Percentiles rank a stretch among this genome's conserved stretches.
These are phyloP conservation scores for Diatrype stigma DNA, from an alignment of 2,329 filamentous ascomycete species.

Conservation along the genomic window DNA sequence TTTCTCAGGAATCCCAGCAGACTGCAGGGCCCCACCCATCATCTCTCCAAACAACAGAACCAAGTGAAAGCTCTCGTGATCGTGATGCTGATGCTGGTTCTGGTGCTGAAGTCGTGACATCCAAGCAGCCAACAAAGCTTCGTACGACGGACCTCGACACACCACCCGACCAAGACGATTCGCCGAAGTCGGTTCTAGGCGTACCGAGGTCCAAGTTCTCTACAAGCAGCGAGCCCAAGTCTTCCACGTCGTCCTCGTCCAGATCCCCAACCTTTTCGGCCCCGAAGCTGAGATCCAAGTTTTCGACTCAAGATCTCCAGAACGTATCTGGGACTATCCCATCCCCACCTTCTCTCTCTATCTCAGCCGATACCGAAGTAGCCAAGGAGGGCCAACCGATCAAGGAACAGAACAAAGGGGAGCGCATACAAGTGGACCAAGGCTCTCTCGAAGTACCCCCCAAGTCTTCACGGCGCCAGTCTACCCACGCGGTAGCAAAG, in stretches of 20 bases:
- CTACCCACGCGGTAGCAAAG: constrained; percentile 40
- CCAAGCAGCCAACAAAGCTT: constrained; percentile 2
- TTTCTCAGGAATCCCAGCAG: constrained; percentile 17
- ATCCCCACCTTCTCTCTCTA: constrained; percentile 1
- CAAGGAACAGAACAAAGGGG: neutral
- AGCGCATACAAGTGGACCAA: constrained; percentile 9
- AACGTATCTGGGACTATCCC: neutral
- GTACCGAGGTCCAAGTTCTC: constrained; percentile 24
- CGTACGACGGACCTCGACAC: constrained; percentile 7
- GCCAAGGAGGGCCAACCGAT: neutral
- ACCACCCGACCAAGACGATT: constrained; percentile 10
- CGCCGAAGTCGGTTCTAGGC: constrained; percentile 18
- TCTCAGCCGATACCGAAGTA: constrained; percentile 2
- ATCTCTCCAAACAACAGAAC: constrained; percentile 11
- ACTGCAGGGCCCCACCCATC: constrained; percentile 16
- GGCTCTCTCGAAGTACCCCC: constrained; percentile 14
- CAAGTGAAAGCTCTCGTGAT: constrained; percentile 13
- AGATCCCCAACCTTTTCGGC: constrained; percentile 8
- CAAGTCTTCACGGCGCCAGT: constrained; percentile 31
- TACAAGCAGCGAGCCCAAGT: constrained; percentile 20
- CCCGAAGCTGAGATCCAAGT: constrained; percentile 38
- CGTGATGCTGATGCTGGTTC: constrained; percentile 6
- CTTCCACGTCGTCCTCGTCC: constrained; percentile 17
- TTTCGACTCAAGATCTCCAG: constrained; percentile 35
- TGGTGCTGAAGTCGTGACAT: neutral